A percentile compares a stretch with the other conserved stretches of the same genome.
These are phyloP conservation scores for Eucalyptus sp. DNA, from an alignment of 345 rosid species.

Conservation along the genomic window DNA sequence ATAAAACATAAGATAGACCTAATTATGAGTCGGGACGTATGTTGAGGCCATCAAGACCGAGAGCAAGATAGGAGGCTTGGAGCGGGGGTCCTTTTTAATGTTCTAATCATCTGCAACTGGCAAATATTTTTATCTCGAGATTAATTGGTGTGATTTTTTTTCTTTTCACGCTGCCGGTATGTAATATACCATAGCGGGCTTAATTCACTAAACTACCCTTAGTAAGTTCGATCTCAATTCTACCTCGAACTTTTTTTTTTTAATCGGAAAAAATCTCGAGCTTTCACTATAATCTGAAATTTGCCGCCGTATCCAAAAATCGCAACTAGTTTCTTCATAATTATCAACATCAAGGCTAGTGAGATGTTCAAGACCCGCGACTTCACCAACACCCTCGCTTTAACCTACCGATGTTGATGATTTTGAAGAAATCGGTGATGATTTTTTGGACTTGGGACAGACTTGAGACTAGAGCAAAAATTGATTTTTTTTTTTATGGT, in stretches of 20 bases:
- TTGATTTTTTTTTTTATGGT: accelerated
- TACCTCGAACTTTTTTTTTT: too few relatives aligned
- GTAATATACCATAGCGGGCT: background rate
- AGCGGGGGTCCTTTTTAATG: background rate
- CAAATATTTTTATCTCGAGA: background rate
- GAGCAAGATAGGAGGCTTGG: background rate
- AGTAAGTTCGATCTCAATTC: background rate
- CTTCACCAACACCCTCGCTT: background rate
- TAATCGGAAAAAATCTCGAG: background rate
- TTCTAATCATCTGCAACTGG: background rate
- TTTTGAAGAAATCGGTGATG: accelerated
- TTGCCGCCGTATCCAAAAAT: background rate
- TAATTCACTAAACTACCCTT: background rate
- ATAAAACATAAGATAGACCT: background rate
- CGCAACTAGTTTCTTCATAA: background rate
- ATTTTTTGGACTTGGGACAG: accelerated
- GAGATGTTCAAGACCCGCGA: accelerated
- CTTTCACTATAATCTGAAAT: background rate
- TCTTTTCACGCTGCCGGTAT: too few relatives aligned
- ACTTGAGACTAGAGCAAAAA: too few relatives aligned
- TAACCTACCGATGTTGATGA: background rate
- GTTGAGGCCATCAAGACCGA: background rate
- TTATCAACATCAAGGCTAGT: background rate
- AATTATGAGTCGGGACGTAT: background rate
- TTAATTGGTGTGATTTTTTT: background rate